A percentile compares a stretch with the other conserved stretches of the same genome.
Conservation (phyloP, 2,329 filamentous ascomycete genomes). For the Ceratocystis papillata region DNA sequence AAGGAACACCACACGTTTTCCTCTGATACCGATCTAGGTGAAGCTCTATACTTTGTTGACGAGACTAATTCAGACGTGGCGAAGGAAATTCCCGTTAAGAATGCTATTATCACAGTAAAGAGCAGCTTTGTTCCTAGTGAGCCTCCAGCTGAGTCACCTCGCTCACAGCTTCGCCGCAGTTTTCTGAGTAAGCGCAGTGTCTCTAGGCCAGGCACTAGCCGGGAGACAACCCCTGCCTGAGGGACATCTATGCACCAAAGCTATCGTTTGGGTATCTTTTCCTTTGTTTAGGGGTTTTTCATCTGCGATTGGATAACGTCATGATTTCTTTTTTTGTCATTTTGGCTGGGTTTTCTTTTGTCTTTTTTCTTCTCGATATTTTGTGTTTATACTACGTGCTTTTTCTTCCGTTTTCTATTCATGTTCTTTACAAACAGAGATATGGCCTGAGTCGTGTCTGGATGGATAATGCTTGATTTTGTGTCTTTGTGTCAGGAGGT, state of each 20-base stretch:
- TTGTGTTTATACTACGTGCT: conserved; percentile 2
- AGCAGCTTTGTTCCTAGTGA: conserved; percentile 52
- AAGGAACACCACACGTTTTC: conserved; percentile 79
- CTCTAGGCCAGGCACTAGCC: conserved; percentile 30
- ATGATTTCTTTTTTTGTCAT: not conserved
- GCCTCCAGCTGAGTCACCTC: conserved; percentile 37
- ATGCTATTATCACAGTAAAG: conserved; percentile 59
- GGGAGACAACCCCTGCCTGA: conserved; percentile 35
- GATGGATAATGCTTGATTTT: not conserved
- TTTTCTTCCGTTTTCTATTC: not conserved
- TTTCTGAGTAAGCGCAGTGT: conserved; percentile 42
- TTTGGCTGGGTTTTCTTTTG: not conserved
- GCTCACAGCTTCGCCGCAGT: conserved; percentile 40
- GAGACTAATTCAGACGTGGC: conserved; percentile 58
- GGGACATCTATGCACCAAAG: not conserved
- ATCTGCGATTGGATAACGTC: not conserved
- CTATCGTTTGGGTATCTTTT: conserved; percentile 5
- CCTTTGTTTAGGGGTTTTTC: not conserved
- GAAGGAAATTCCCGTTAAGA: conserved; percentile 64
- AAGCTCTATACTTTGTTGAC: conserved; percentile 82
- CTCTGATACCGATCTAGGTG: conserved; percentile 72
- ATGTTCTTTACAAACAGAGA: not conserved
- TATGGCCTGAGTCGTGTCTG: not conserved
- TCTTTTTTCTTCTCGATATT: no score
- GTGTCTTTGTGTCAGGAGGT: not conserved